phyloP scores from a whole-genome alignment of 352 stramenopile species.

The Phytopythium litorale region DNA sequence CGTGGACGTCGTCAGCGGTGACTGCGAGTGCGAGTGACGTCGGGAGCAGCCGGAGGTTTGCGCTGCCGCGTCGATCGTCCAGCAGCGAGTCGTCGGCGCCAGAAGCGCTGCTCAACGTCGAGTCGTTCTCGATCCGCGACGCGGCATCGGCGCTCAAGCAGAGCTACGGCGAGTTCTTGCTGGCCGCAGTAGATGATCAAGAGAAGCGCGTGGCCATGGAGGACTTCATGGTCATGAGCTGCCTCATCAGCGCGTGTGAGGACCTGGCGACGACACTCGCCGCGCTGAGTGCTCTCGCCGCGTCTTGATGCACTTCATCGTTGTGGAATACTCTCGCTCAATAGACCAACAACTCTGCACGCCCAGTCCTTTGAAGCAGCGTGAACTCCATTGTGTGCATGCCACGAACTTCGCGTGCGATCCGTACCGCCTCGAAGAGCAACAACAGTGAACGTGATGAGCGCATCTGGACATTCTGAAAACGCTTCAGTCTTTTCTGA shows the following conservation, averaged over 20 bases:
- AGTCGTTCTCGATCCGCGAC: slow-evolving; percentile 55
- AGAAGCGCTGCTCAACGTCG: slow-evolving; percentile 45
- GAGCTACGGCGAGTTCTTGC: slow-evolving; percentile 44
- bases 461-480: too few species aligned
- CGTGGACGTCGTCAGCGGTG: neutral
- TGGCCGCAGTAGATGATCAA: slow-evolving; percentile 20
- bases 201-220: slow-evolving; percentile 41
- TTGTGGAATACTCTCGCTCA: too few species aligned
- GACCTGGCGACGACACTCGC: slow-evolving; percentile 48
- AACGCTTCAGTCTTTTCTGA: too few species aligned
- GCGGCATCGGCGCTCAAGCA: slow-evolving; percentile 36
- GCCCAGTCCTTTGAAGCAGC: neutral
- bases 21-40: slow-evolving; percentile 4
- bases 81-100: slow-evolving; percentile 27
- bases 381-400: too few species aligned
- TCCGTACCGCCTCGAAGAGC: too few species aligned
- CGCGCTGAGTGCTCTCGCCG: slow-evolving; percentile 45
- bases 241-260: slow-evolving; percentile 47
- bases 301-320: too few species aligned
- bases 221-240: slow-evolving; percentile 69
- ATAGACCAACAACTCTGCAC: neutral
- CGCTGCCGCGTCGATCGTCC: slow-evolving; percentile 24
- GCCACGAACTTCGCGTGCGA: too few species aligned
- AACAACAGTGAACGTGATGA: too few species aligned
- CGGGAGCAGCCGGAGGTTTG: slow-evolving; percentile 9